A percentile compares a stretch with the other conserved stretches of the same genome.
Conservation (phyloP, 495 filamentous ascomycete genomes). For the Venustampulla echinocandica region DNA sequence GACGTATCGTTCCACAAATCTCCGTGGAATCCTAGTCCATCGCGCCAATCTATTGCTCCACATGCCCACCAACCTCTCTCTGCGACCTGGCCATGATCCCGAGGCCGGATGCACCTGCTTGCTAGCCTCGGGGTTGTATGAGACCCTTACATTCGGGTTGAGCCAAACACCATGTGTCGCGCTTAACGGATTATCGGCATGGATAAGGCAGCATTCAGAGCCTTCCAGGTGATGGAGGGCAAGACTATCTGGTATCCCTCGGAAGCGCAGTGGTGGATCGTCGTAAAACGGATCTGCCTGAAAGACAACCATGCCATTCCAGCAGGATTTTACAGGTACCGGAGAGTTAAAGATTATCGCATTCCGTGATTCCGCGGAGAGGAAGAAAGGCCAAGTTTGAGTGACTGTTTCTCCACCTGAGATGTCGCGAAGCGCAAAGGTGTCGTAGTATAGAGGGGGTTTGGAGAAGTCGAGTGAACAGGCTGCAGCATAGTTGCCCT, state of each 20-base stretch:
- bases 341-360: slow-evolving; percentile 6
- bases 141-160: slow-evolving; percentile 70
- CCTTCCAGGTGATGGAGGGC: slow-evolving; percentile 62
- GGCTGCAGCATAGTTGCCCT: slow-evolving; percentile 66
- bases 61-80: slow-evolving; percentile 30
- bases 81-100: slow-evolving; percentile 30
- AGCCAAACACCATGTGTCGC: slow-evolving; percentile 54
- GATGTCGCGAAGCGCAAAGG: slow-evolving; percentile 71
- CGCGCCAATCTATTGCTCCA: slow-evolving; percentile 54
- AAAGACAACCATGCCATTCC: slow-evolving; percentile 67
- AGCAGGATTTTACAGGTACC: slow-evolving; percentile 47
- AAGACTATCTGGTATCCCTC: slow-evolving; percentile 60
- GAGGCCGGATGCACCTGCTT: slow-evolving; percentile 36
- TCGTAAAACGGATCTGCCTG: slow-evolving; percentile 47
- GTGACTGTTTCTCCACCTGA: slow-evolving; percentile 49
- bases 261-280: slow-evolving; percentile 37
- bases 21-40: slow-evolving; percentile 32
- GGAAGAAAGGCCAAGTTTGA: slow-evolving; percentile 70
- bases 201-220: slow-evolving; percentile 76
- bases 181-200: slow-evolving; percentile 40
- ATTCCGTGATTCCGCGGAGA: slow-evolving; percentile 15
- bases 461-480: slow-evolving; percentile 70
- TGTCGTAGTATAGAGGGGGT: slow-evolving; percentile 71
- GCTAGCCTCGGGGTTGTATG: slow-evolving; percentile 53
- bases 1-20: slow-evolving; percentile 28